Conservation (phyloP, 306 rosid genomes). For the Ceratonia siliqua region DNA sequence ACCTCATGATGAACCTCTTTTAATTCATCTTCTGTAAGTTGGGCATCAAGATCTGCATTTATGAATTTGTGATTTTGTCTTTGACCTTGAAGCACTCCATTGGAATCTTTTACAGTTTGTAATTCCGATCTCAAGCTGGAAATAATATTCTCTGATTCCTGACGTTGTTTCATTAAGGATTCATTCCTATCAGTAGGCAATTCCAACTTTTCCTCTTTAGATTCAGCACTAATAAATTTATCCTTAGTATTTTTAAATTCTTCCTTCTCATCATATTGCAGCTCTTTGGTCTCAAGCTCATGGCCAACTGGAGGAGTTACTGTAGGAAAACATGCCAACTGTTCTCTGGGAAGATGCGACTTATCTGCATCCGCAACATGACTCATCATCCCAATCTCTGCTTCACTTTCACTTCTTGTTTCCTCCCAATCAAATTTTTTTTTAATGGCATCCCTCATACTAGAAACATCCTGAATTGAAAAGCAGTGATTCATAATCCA, state of each 20-base stretch:
- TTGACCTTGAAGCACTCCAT: conserved; percentile 48
- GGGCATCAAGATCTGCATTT: conserved; percentile 51
- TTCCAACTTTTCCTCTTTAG: conserved; percentile 48
- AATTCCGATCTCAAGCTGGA: conserved; percentile 59
- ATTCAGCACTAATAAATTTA: conserved; percentile 40
- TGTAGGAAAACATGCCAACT: conserved; percentile 15
- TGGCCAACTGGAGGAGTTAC: conserved; percentile 39
- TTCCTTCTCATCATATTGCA: conserved; percentile 40
- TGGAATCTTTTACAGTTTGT: conserved; percentile 47
- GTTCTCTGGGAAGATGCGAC: conserved; percentile 29
- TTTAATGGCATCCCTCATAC: conserved; percentile 61
- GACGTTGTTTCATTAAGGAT: conserved; percentile 45
- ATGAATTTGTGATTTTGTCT: conserved; percentile 38
- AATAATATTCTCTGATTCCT: conserved; percentile 57
- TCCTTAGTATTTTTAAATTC: conserved; percentile 40
- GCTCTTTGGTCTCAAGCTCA: conserved; percentile 36
- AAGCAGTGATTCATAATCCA: conserved; percentile 75
- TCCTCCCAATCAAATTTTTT: conserved; percentile 69
- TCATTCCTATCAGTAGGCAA: conserved; percentile 43
- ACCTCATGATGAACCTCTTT: conserved; percentile 56
- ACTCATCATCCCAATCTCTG: conserved; percentile 47
- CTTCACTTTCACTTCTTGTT: conserved; percentile 61
- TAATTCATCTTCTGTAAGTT: conserved; percentile 54
- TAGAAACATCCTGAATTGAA: conserved; percentile 71
- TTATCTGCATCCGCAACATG: conserved; percentile 40